phyloP scores from a whole-genome alignment of 2,329 filamentous ascomycete genomes.

The Stylonectria norvegica region DNA sequence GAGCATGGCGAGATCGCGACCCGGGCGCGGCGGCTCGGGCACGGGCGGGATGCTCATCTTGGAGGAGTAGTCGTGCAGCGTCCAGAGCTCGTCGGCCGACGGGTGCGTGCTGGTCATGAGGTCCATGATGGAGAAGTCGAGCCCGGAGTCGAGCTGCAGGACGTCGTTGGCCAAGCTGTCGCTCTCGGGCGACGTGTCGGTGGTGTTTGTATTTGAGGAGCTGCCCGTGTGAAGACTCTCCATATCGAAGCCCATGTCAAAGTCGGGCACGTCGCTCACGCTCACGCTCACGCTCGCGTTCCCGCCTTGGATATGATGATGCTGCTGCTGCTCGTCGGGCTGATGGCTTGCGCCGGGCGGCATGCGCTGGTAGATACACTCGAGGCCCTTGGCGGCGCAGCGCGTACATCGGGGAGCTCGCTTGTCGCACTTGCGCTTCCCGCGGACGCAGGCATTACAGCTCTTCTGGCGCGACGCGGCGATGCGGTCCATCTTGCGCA shows the following conservation, averaged over 20 bases:
- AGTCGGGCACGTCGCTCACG: slow-evolving; percentile 28
- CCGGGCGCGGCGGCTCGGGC: slow-evolving; percentile 21
- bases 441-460: slow-evolving; percentile 47
- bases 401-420: slow-evolving; percentile 40
- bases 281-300: slow-evolving; percentile 7
- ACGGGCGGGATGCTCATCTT: slow-evolving; percentile 33
- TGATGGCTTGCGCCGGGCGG: slow-evolving; percentile 20
- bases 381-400: slow-evolving; percentile 40
- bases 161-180: slow-evolving; percentile 28
- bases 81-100: slow-evolving; percentile 25
- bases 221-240: slow-evolving; percentile 30
- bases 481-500: slow-evolving; percentile 29
- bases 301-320: slow-evolving; percentile 21
- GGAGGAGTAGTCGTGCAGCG: slow-evolving; percentile 19
- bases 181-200: slow-evolving; percentile 2
- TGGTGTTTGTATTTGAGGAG: slow-evolving; percentile 17
- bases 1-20: slow-evolving; percentile 32
- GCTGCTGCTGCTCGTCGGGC: slow-evolving; percentile 1
- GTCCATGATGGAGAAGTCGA: slow-evolving; percentile 37
- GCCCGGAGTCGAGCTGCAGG: slow-evolving; percentile 23
- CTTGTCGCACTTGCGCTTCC: slow-evolving; percentile 49
- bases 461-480: slow-evolving; percentile 49
- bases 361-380: slow-evolving; percentile 41
- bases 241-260: slow-evolving; percentile 38
- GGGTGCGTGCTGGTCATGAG: slow-evolving; percentile 27